Base-by-base conservation (phyloP, 305 asterid genomes). In the Fraxinus xanthoxyloides region DNA sequence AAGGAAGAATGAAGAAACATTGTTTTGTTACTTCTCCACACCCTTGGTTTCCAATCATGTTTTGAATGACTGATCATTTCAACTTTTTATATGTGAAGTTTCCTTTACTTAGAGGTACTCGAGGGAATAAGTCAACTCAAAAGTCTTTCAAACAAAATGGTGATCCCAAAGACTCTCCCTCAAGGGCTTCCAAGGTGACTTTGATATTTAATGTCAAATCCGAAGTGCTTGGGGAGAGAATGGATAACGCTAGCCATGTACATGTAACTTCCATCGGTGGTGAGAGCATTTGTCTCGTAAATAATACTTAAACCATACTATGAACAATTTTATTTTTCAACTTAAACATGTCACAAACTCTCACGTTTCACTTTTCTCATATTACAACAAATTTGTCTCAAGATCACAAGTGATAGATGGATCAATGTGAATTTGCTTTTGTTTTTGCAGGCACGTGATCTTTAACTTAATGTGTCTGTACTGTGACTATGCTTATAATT, bases 1-100 rank as follows among this genome's bases (percentile, higher is more conserved):
- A 77, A 83, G 90, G 80, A 61, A 79, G 86, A 61, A 48, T 7
- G 83, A 81, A 85, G 72, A 83, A 80, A 61, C 51, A 69, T 46
- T 77, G 86, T 32, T 84, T 85, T 78, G 82, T 75, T 36, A 67
- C 69, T 26, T 43, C 51, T 43, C 51, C 51, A 43, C n/a, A 12
- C 51, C 51, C 51, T 43, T 2, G n/a, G 54, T 40, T 40, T 40
- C 7, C 43, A 36, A 36, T 36, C 46, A 8, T 8, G 46, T 43
- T 43, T 43, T 43, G 5, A 43, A 43, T 12, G 54, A 43, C 54
- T 40, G 48, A 40, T 40, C 48, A 43, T 43, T 43, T 43, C 54
- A 43, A 12, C n/a, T 12, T 43, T 13, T 43, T 3, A 43, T 12
- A 43, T 43, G 54, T 12, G 54, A 43, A 43, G 5, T 43, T 15